Conservation (phyloP, 139 green algal species). For the Pleodorina starrii region DNA sequence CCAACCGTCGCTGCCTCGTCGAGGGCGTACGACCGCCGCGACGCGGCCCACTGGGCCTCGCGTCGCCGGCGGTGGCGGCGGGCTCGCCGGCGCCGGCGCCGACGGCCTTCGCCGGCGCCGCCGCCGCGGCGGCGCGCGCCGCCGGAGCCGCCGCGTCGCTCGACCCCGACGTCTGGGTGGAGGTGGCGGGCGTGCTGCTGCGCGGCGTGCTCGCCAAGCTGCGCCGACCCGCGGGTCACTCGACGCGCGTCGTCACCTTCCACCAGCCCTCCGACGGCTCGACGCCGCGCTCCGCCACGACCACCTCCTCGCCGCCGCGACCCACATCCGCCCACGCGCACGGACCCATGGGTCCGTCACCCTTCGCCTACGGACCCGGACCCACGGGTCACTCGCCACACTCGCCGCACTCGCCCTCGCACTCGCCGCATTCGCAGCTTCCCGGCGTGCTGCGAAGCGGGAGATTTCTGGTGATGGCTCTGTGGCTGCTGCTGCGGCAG, state of each 20-base stretch:
- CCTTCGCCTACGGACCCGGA: neutral
- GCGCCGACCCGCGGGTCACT: neutral
- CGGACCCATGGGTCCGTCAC: neutral
- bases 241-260: neutral
- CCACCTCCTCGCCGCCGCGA: neutral
- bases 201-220: neutral
- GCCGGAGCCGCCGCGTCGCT: neutral
- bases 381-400: too few species aligned
- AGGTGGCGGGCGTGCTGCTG: slow-evolving; percentile 25
- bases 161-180: slow-evolving; percentile 14
- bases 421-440: too few species aligned
- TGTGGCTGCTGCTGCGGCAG: slow-evolving; percentile 61
- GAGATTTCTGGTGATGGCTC: slow-evolving; percentile 52
- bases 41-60: neutral
- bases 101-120: neutral
- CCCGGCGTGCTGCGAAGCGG: slow-evolving; percentile 18
- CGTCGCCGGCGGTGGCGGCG: neutral
- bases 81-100: neutral
- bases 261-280: neutral
- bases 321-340: neutral
- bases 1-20: slow-evolving; percentile 37
- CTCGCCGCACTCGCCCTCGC: too few species aligned
- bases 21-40: slow-evolving; percentile 6
- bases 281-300: neutral
- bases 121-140: neutral